phyloP scores from a whole-genome alignment of 768 basidiomycete genomes.

The Vararia minispora region DNA sequence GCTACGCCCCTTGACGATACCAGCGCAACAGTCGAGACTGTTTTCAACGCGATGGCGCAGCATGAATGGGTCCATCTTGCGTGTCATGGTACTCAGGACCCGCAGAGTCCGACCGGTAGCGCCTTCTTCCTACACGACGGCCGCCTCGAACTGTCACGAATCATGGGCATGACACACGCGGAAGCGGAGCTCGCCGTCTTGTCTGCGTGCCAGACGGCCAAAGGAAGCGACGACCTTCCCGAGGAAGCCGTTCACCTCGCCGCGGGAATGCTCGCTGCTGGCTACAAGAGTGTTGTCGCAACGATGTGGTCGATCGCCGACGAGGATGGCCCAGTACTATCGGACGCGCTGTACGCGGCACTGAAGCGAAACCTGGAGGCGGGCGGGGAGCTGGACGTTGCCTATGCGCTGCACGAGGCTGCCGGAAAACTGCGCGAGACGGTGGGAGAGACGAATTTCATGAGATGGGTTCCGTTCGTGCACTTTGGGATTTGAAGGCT shows the following conservation, averaged over 20 bases:
- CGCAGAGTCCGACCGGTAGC: conserved; percentile 6
- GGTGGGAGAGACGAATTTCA: no score
- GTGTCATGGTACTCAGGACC: conserved; percentile 11
- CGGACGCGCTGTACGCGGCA: conserved; percentile 3
- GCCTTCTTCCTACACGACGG: conserved; percentile 8
- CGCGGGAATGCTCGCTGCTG: conserved; percentile 5
- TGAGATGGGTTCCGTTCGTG: no score
- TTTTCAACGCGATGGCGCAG: conserved; percentile 2
- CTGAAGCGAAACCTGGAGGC: no score
- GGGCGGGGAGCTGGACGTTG: no score
- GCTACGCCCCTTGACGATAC: no score
- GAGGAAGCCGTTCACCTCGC: conserved; percentile 8
- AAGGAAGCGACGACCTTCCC: not conserved
- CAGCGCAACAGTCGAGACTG: conserved; percentile 1
- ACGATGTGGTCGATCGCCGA: conserved; percentile 9
- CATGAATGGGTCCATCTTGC: conserved; percentile 9
- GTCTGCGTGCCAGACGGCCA: conserved; percentile 7
- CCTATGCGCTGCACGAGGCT: no score
- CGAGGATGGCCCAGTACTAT: not conserved
- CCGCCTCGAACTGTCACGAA: conserved; percentile 3
- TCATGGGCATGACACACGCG: conserved; percentile 6
- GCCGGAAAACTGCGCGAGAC: no score
- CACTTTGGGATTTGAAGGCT: no score
- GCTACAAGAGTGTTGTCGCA: conserved; percentile 6
- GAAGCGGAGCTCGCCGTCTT: conserved; percentile 3